Evolutionary conservation across 1,139 yeast species (phyloP).

Genomic region (Geotrichum restrictum): DNA sequence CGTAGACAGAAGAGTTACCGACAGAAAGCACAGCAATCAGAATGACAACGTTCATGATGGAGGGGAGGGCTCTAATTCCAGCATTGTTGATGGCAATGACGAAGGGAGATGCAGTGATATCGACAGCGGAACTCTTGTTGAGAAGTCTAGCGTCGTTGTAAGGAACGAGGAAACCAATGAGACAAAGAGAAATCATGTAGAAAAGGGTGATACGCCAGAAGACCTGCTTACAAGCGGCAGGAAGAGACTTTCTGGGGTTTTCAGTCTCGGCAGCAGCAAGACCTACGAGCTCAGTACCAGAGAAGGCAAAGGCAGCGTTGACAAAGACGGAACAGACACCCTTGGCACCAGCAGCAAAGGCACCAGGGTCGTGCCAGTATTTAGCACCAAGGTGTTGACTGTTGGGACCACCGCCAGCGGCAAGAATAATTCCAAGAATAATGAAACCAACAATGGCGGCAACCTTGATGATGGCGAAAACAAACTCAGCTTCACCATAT

Average conservation of each 20-base stretch:
- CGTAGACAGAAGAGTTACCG: slow-evolving; percentile 73
- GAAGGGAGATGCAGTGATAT: slow-evolving; percentile 64
- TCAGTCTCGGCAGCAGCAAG: slow-evolving; percentile 62
- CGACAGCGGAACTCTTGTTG: slow-evolving; percentile 47
- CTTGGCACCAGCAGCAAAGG: slow-evolving; percentile 65
- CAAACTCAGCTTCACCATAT: slow-evolving; percentile 73
- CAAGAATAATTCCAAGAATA: slow-evolving; percentile 57
- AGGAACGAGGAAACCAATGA: slow-evolving; percentile 67
- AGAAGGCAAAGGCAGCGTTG: slow-evolving; percentile 84
- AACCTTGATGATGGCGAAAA: slow-evolving; percentile 58
- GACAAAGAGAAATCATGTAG: slow-evolving; percentile 56
- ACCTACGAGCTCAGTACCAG: slow-evolving; percentile 80
- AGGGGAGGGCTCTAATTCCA: slow-evolving; percentile 56
- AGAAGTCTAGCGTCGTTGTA: slow-evolving; percentile 50
- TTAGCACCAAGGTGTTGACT: slow-evolving; percentile 60
- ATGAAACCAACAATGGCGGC: slow-evolving; percentile 63
- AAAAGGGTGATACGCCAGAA: slow-evolving; percentile 66
- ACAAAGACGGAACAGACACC: slow-evolving; percentile 80
- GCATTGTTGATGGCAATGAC: slow-evolving; percentile 62
- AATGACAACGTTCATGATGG: slow-evolving; percentile 68
- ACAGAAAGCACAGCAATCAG: slow-evolving; percentile 63
- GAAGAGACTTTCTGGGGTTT: slow-evolving; percentile 60
- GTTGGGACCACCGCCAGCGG: slow-evolving; percentile 66
- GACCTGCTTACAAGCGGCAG: slow-evolving; percentile 72
- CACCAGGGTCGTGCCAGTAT: slow-evolving; percentile 61